These are phyloP conservation scores for Postia placenta DNA, from an alignment of 768 basidiomycete genomes.

Conservation along the genomic window DNA sequence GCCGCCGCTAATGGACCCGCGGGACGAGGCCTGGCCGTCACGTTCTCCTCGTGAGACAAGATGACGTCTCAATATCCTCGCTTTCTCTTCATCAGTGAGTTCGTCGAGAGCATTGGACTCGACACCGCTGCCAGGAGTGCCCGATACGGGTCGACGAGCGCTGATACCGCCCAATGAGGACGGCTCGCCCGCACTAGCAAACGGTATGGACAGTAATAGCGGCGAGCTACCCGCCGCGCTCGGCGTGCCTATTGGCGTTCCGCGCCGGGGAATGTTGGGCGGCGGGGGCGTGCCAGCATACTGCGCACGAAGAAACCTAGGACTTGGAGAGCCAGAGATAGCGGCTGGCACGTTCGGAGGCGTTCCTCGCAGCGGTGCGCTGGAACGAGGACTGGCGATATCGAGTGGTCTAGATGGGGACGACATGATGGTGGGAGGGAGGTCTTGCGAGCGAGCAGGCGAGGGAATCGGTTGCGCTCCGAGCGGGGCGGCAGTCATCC, in stretches of 20 bases:
- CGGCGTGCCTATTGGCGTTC: conserved; percentile 42
- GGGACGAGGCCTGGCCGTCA: conserved; percentile 16
- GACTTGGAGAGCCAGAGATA: conserved; percentile 53
- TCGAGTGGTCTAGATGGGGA: conserved; percentile 17
- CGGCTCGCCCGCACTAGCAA: conserved; percentile 10
- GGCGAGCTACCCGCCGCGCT: conserved; percentile 15
- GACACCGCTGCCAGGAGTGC: conserved; percentile 24
- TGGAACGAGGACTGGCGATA: conserved; percentile 15
- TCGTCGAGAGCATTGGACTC: conserved; percentile 41
- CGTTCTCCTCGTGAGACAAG: conserved; percentile 72
- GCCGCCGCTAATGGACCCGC: conserved; percentile 18
- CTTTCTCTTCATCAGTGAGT: conserved; percentile 79
- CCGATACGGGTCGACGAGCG: conserved; percentile 27
- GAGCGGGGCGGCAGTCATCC: not conserved
- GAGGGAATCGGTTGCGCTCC: not conserved
- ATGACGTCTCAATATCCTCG: conserved; percentile 72
- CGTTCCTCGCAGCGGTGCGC: conserved; percentile 3
- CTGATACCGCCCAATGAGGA: conserved; percentile 32
- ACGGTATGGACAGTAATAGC: conserved; percentile 9
- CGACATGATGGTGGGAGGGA: conserved; percentile 14
- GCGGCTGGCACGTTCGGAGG: conserved; percentile 20
- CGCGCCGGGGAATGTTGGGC: conserved; percentile 48
- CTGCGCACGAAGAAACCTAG: conserved; percentile 58
- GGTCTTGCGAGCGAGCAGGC: not conserved
- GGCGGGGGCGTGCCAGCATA: conserved; percentile 52